Base-by-base conservation (phyloP, 1,139 yeast species). In the Debaryomycetaceae sp. region DNA sequence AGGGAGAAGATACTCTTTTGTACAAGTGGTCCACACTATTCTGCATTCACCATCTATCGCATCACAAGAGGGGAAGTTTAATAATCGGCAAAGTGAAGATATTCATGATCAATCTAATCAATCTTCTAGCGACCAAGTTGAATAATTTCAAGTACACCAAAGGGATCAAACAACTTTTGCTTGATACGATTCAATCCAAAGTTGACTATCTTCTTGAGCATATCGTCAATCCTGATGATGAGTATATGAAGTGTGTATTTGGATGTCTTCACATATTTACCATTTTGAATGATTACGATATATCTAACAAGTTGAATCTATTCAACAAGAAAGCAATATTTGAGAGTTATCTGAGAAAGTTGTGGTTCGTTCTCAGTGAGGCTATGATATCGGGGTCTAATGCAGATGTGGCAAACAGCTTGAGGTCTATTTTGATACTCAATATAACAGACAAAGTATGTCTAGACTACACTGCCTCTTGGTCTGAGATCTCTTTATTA, bases 201-300 rank as follows among this genome's bases (percentile, higher is more conserved):
- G 34, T 58, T 24, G 33, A 46, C 5, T 43, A 39, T 31, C 47
- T 57, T 34, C 43, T 60, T 23, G 37, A 41, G 6, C 36, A 33
- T n/a, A 17, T 43, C 13, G 35, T 27, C 7, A 36, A 11, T 11
- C 17, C 17, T 9, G 14, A 39, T 27, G n/a, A 34, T 4, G 36
- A 13, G 9, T 36, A 33, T 11, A 14, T 36, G 20, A 39, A 42
- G 14, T 48, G 41, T 23, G 38, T 59, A n/a, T 42, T 52, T n/a
- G 42, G 50, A 13, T 42, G 57, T 0, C 58, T 64, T 4, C 74
- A 72, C 44, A 54, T 71, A 13, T 69, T 63, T 45, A 58, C 73
- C 5, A 62, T 72, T 5, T 46, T 73, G 22, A 66, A 69, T 48
- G 76, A 72, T 49, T 62, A 59, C 45, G 78, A 69, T 36, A 51